Base-by-base conservation (phyloP, 1,139 yeast genomes). In the Insectozyma bohioensis region DNA sequence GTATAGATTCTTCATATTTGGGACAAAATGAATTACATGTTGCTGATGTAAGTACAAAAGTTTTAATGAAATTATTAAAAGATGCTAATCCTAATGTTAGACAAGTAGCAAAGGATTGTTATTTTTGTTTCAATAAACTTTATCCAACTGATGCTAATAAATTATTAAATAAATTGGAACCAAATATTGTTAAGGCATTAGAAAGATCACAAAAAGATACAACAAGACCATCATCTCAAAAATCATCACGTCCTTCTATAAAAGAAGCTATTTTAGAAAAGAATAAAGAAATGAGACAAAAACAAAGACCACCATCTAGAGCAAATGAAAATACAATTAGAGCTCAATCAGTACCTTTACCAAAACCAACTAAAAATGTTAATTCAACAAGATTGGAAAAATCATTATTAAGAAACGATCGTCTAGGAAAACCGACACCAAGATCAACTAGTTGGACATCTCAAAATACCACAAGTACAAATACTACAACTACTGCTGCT, bases 41-140 rank as follows among this genome's bases (percentile, higher is more conserved):
- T 0, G 54, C 75, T 3, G 80, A 78, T 4, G 51, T 67, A 1
- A 58, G 80, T 2, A 78, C 69, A 24, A 76, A 68, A 36, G 63
- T 80, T 42, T 52, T 88, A 2, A 45, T 61, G 4, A 80, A 75
- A 47, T 80, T 94, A 20, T 62, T 92, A 2, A 58, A 76, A 1
- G 97, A 92, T 56, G 86, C 95, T 0, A 84, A 85, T 39, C 88
- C 94, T 0, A 65, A 72, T 0, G 97, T 86, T 0, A 71, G 97
- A 41, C 95, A 80, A 47, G 67, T 78, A 0, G 85, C 85, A 61
- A 74, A 95, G 50, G 65, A 67, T 7, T 71, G 88, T 0, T 90
- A 75, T 49, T 88, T 96, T 96, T 66, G 75, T 13, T 74, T 77
- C 40, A 69, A 72, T 45, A 66, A 67, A 6, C 48, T 56, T 23